Base-by-base conservation (phyloP, 768 basidiomycete species). In the Russula virescens region DNA sequence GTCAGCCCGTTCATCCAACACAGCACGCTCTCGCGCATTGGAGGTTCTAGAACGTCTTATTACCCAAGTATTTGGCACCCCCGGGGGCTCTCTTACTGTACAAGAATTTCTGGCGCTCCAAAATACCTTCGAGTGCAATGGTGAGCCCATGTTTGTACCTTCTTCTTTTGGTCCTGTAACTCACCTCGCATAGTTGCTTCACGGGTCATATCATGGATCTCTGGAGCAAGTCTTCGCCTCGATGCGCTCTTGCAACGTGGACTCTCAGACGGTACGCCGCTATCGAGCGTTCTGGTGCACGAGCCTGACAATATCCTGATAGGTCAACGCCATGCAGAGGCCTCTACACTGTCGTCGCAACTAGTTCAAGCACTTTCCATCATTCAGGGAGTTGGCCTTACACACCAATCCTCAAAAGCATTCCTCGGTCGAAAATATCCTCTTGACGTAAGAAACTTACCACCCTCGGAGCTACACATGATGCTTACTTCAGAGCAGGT, bases 71-170 rank as follows among this genome's bases (percentile, higher is more conserved):
- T 66, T 78, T 81, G 34, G 73, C 85, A 34, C 80, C n/a, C 78
- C 80, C 60, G 75, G 80, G 45, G 68, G 74, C 26, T 71, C 76
- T n/a, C 73, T 78, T 25, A 69, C 78, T 19, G 73, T 76, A 19
- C 78, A 77, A 31, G 78, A 79, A 10, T 76, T 84, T 65, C 76
- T 78, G 42, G 73, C 75, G 50, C 74, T 91, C 46, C 91, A 94
- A 70, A 83, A 88, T 67, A 83, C 83, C 0, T 92, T 94, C 67
- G 88, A 93, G 71, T 90, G 87, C 73, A 94, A 94, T 69, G 77
- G 91, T 91, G 68, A 63, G 88, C 47, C 31, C 21, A 31, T 16
- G 60, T 49, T 59, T 46, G 16, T 70, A 13, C 56, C 16, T 47
- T 18, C n/a, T n/a, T n/a, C n/a, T 16, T 35, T 48, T 19, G 35